A percentile compares a stretch with the other conserved stretches of the same genome.
phyloP scores from a whole-genome alignment of 1,284 basidiomycete genomes.

The Leccinum huronense region DNA sequence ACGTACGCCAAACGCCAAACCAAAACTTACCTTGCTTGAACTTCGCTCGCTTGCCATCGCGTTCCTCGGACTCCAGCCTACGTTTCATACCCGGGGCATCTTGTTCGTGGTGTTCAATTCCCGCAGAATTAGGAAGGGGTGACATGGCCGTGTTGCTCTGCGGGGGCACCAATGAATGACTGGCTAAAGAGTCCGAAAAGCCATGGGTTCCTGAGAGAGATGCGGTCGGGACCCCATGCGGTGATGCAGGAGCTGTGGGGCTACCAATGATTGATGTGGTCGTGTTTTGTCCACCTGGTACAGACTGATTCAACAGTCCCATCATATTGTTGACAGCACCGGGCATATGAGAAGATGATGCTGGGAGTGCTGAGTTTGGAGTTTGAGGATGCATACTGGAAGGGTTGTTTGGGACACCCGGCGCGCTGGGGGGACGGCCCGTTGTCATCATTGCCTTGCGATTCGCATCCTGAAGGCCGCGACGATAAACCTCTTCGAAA shows the following conservation, averaged over 20 bases:
- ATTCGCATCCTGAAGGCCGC: slow-evolving; percentile 51
- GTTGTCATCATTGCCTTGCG: slow-evolving; percentile 47
- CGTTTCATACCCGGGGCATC: slow-evolving; percentile 64
- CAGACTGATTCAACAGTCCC: slow-evolving; percentile 32
- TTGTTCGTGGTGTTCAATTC: slow-evolving; percentile 32
- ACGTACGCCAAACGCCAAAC: slow-evolving; percentile 24
- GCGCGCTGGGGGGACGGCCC: slow-evolving; percentile 27
- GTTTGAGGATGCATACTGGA: slow-evolving; percentile 19
- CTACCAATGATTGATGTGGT: slow-evolving; percentile 24
- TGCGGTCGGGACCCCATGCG: slow-evolving; percentile 31
- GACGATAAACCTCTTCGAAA: slow-evolving; percentile 67
- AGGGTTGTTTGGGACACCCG: slow-evolving; percentile 19
- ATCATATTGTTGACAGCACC: slow-evolving; percentile 29
- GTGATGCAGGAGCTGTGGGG: slow-evolving; percentile 36
- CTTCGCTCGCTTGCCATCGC: slow-evolving; percentile 62
- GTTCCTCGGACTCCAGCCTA: slow-evolving; percentile 65
- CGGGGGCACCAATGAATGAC: slow-evolving; percentile 24
- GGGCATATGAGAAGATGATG: slow-evolving; percentile 25
- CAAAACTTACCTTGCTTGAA: slow-evolving; percentile 60
- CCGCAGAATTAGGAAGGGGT: slow-evolving; percentile 12
- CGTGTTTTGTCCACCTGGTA: slow-evolving; percentile 21
- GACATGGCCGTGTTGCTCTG: slow-evolving; percentile 13
- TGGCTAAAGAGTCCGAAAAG: slow-evolving; percentile 29
- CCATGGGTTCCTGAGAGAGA: slow-evolving; percentile 28
- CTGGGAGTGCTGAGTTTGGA: slow-evolving; percentile 14